A percentile compares a stretch with the other conserved stretches of the same genome.
Evolutionary conservation across 306 rosid species (phyloP).

Genomic region (Ceratonia siliqua): DNA sequence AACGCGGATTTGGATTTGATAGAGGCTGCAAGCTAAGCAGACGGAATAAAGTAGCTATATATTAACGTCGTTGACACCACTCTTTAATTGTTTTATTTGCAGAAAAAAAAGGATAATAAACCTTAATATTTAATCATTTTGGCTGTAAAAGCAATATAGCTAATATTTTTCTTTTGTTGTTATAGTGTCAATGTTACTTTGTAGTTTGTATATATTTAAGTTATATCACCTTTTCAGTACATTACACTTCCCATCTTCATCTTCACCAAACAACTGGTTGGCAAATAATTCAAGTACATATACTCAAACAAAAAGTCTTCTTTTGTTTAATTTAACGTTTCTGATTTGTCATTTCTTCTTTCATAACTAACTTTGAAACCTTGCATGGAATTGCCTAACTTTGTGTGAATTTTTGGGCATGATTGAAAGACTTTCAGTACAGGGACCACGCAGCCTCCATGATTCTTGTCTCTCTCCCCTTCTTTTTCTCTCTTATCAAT

Average conservation of each 20-base stretch:
- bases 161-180: no score
- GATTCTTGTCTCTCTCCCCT: background rate
- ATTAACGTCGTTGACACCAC: slow-evolving; percentile 32
- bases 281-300: background rate
- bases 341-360: background rate
- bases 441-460: slow-evolving; percentile 20
- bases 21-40: slow-evolving; percentile 20
- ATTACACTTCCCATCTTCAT: no score
- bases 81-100: background rate
- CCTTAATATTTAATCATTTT: background rate
- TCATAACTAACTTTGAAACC: background rate
- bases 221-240: no score
- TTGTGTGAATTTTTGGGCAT: background rate
- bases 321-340: background rate
- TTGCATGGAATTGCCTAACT: slow-evolving; percentile 13
- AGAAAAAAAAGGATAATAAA: background rate
- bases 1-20: slow-evolving; percentile 34
- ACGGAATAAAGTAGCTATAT: slow-evolving; percentile 15
- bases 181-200: no score
- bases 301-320: background rate
- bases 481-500: background rate
- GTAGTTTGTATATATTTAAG: no score
- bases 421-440: background rate
- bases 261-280: no score
- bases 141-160: background rate